Evolutionary conservation across 192 early-diverging fungal species (phyloP).

Genomic region (Glomus cerebriforme): DNA sequence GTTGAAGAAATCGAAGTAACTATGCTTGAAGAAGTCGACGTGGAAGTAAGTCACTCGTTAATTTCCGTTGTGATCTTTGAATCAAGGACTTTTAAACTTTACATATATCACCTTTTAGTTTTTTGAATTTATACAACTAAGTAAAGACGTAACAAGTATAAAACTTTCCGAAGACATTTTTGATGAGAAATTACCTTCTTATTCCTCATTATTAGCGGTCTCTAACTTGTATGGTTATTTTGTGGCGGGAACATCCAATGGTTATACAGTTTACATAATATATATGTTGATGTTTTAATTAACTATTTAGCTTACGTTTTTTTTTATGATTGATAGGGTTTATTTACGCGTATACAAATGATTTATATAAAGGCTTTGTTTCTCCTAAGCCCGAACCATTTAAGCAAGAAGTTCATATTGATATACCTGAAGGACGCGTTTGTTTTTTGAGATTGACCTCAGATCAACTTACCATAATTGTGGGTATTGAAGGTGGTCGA

Average conservation of each 20-base stretch:
- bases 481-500: slow-evolving; percentile 38
- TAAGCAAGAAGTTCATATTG: slow-evolving; percentile 37
- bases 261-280: slow-evolving; percentile 37
- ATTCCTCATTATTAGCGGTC: slow-evolving; percentile 43
- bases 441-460: slow-evolving; percentile 46
- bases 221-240: slow-evolving; percentile 71
- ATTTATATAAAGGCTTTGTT: slow-evolving; percentile 32
- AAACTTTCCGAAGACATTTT: not conserved
- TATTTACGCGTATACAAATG: slow-evolving; percentile 36
- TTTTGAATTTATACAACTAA: slow-evolving; percentile 28
- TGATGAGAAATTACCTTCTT: not conserved
- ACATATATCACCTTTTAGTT: not conserved
- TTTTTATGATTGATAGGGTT: slow-evolving; percentile 46
- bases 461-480: slow-evolving; percentile 46
- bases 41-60: not conserved
- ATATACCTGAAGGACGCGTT: slow-evolving; percentile 39
- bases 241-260: slow-evolving; percentile 61
- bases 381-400: slow-evolving; percentile 40
- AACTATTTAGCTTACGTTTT: slow-evolving; percentile 5
- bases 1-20: not conserved
- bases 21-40: not conserved
- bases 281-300: not conserved
- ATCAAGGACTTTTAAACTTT: not conserved
- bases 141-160: not conserved
- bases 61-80: not conserved